phyloP scores from a whole-genome alignment of 2,329 filamentous ascomycete genomes.

The Sodiomyces alkalinus region DNA sequence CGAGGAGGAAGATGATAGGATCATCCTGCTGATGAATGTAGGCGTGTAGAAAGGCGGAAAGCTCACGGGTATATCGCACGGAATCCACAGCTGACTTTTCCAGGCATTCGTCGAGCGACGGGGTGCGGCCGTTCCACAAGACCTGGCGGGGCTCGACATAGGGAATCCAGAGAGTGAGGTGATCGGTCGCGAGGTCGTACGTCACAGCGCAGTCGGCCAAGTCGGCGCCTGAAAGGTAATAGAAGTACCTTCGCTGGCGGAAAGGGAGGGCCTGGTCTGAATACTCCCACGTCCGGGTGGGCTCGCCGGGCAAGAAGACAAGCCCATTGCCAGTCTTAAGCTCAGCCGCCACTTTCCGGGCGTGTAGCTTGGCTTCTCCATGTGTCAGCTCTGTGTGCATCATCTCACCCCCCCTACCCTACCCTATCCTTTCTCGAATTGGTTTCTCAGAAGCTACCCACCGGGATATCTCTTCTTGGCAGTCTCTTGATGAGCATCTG shows the following conservation, averaged over 20 bases:
- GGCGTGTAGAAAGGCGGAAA: conserved; percentile 33
- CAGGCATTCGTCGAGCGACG: conserved; percentile 44
- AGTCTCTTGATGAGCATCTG: too few relatives aligned
- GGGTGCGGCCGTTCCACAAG: conserved; percentile 49
- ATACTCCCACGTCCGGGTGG: conserved; percentile 36
- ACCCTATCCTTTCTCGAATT: too few relatives aligned
- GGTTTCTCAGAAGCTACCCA: too few relatives aligned
- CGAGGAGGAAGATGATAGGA: conserved; percentile 27
- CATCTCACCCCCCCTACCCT: too few relatives aligned
- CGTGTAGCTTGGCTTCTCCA: conserved; percentile 41
- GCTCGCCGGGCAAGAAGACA: conserved; percentile 39
- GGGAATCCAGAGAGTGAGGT: conserved; percentile 59
- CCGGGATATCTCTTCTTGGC: too few relatives aligned
- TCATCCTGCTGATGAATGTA: conserved; percentile 24
- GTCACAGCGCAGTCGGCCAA: conserved; percentile 40
- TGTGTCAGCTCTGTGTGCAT: too few relatives aligned
- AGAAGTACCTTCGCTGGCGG: conserved; percentile 46
- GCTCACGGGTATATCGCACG: conserved; percentile 40
- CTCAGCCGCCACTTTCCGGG: conserved; percentile 37
- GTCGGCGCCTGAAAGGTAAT: conserved; percentile 39
- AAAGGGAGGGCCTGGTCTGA: conserved; percentile 42
- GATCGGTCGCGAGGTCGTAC: conserved; percentile 42
- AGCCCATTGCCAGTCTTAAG: conserved; percentile 33
- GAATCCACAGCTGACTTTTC: conserved; percentile 53
- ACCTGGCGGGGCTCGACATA: conserved; percentile 45